phyloP scores from a whole-genome alignment of 257 asterid genomes.

The Anisodus acutangulus region DNA sequence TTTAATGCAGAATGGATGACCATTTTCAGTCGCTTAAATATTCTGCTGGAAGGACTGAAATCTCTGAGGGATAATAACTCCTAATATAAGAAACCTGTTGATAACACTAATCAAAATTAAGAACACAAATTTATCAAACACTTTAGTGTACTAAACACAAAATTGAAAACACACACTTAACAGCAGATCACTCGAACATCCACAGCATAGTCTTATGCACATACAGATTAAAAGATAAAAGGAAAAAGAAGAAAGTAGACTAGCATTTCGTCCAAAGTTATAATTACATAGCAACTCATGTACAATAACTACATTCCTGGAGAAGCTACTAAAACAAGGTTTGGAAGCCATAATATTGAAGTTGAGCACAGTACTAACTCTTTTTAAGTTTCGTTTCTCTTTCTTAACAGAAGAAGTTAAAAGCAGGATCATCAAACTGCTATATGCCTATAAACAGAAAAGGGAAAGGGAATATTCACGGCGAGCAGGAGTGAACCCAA shows the following conservation, averaged over 20 bases:
- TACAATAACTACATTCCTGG: no score
- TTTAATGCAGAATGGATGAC: slow-evolving; percentile 44
- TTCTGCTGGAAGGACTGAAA: background rate
- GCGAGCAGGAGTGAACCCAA: background rate
- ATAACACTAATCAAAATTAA: slow-evolving; percentile 1
- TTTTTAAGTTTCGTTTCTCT: background rate
- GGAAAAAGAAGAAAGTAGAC: background rate
- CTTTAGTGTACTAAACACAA: background rate
- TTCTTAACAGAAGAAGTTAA: background rate
- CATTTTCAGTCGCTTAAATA: slow-evolving; percentile 31
- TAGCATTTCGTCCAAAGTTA: no score
- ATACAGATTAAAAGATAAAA: background rate
- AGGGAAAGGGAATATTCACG: background rate
- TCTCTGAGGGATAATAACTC: background rate
- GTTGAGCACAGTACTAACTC: background rate
- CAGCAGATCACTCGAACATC: background rate
- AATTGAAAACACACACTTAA: background rate
- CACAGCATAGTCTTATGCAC: background rate
- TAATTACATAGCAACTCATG: no score
- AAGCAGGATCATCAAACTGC: background rate
- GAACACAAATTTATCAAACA: background rate
- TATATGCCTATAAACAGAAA: background rate
- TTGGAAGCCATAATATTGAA: background rate
- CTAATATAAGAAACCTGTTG: background rate
- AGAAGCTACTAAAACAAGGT: no score